Conservation (phyloP, 345 rosid species). For the Citrus glauca region DNA sequence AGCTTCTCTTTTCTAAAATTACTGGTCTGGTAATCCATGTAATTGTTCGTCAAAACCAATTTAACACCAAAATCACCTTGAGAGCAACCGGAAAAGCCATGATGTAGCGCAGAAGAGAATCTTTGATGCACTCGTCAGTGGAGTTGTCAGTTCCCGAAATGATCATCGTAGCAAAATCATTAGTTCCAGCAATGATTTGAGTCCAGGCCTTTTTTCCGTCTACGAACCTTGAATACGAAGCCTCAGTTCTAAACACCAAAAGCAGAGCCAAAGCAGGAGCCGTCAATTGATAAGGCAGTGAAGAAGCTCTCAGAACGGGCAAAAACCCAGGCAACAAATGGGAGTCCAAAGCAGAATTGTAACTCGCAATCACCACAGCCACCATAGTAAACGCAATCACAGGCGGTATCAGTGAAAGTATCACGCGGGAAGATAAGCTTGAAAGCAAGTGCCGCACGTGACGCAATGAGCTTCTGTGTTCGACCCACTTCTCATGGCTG, state of each 20-base stretch:
- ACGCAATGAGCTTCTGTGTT: conserved; percentile 83
- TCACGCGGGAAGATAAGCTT: conserved; percentile 71
- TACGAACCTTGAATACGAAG: conserved; percentile 86
- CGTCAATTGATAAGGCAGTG: conserved; percentile 83
- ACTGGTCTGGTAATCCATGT: not conserved
- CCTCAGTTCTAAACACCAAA: conserved; percentile 88
- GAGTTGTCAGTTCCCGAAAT: conserved; percentile 43
- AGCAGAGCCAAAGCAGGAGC: conserved; percentile 92
- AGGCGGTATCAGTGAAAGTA: conserved; percentile 83
- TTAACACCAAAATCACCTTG: conserved; percentile 46
- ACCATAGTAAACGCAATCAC: conserved; percentile 70
- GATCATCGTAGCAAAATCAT: conserved; percentile 71
- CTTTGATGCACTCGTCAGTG: conserved; percentile 41
- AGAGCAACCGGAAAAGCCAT: conserved; percentile 86
- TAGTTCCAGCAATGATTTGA: conserved; percentile 58
- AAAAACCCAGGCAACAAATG: conserved; percentile 57
- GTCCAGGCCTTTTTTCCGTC: conserved; percentile 86
- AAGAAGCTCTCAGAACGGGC: conserved; percentile 70
- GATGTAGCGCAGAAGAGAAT: conserved; percentile 58
- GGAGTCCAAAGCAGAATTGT: conserved; percentile 63
- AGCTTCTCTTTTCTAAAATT: not conserved
- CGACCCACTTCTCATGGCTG: conserved; percentile 76
- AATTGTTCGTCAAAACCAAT: not conserved
- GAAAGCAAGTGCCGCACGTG: conserved; percentile 79
- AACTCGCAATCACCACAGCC: conserved; percentile 54